Conservation (phyloP, 257 asterid species). For the Linaria vulgaris region DNA sequence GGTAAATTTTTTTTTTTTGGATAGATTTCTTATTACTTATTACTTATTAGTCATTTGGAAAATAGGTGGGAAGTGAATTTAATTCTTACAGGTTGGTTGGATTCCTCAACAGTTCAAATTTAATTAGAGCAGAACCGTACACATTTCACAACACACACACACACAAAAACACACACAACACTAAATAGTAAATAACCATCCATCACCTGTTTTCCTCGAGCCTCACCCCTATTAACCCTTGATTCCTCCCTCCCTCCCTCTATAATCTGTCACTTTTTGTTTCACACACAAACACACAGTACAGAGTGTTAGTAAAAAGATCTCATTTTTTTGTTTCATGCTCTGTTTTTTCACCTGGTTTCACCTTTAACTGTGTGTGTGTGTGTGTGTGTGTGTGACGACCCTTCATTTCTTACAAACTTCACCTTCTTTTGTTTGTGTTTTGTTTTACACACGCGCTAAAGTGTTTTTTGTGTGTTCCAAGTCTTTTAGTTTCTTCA, state of each 20-base stretch:
- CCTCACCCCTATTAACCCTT: conserved; percentile 24
- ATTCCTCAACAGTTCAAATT: conserved; percentile 22
- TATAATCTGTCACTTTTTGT: too few species aligned
- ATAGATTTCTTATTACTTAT: too few species aligned
- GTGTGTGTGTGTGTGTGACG: conserved; percentile 7
- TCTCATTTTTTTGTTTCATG: not conserved
- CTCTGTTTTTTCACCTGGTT: conserved; percentile 1
- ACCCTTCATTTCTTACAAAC: too few species aligned
- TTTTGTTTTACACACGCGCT: too few species aligned
- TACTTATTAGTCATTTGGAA: too few species aligned
- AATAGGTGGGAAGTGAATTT: not conserved
- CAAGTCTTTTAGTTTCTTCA: not conserved
- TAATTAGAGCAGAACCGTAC: conserved; percentile 10
- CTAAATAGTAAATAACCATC: too few species aligned
- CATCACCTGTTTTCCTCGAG: conserved; percentile 56
- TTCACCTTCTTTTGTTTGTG: too few species aligned
- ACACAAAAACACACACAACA: conserved; percentile 36
- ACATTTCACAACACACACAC: conserved; percentile 24
- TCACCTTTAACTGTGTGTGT: conserved; percentile 25
- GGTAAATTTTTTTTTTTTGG: too few species aligned
- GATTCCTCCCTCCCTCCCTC: conserved; percentile 18
- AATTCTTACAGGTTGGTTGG: conserved; percentile 25
- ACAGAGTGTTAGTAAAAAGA: not conserved
- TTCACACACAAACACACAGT: not conserved
- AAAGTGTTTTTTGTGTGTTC: too few species aligned